Conservation (phyloP, 192 early-diverging fungal genomes). For the Phycomyces nitens region DNA sequence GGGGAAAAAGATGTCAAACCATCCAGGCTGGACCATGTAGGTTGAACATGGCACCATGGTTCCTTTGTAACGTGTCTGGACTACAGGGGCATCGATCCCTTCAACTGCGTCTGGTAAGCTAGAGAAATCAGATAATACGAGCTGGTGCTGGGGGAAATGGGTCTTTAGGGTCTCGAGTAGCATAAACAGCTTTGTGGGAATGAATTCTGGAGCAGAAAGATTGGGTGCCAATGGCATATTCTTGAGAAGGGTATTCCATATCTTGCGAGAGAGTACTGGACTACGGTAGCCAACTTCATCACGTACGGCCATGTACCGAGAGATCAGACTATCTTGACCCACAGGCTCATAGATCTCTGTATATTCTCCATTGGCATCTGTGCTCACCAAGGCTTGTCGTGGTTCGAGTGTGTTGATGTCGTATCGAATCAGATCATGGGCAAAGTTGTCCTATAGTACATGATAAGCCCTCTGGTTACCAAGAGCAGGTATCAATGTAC, state of each 20-base stretch:
- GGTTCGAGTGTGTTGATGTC: conserved; percentile 68
- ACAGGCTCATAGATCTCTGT: conserved; percentile 82
- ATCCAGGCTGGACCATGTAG: conserved; percentile 96
- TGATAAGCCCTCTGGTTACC: conserved; percentile 2
- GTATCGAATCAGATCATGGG: conserved; percentile 93
- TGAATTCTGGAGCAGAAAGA: conserved; percentile 80
- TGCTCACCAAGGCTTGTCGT: conserved; percentile 77
- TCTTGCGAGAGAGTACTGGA: conserved; percentile 51
- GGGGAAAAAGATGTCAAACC: conserved; percentile 99
- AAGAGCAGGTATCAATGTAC: conserved; percentile 6
- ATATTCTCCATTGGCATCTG: conserved; percentile 80
- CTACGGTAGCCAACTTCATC: conserved; percentile 57
- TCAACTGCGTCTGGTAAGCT: conserved; percentile 77
- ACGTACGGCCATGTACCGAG: conserved; percentile 63
- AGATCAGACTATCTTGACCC: conserved; percentile 69
- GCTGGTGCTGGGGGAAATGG: conserved; percentile 82
- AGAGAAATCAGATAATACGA: conserved; percentile 90
- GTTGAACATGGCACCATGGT: conserved; percentile 94
- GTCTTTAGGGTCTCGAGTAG: conserved; percentile 72
- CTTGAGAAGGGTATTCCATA: conserved; percentile 37
- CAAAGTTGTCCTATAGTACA: conserved; percentile 80
- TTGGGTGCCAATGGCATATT: conserved; percentile 82
- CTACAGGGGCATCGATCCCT: conserved; percentile 86
- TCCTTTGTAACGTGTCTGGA: conserved; percentile 87
- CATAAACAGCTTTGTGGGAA: conserved; percentile 80